These are phyloP conservation scores for Ashbya aceris DNA, from an alignment of 1,139 yeast genomes.

Conservation along the genomic window DNA sequence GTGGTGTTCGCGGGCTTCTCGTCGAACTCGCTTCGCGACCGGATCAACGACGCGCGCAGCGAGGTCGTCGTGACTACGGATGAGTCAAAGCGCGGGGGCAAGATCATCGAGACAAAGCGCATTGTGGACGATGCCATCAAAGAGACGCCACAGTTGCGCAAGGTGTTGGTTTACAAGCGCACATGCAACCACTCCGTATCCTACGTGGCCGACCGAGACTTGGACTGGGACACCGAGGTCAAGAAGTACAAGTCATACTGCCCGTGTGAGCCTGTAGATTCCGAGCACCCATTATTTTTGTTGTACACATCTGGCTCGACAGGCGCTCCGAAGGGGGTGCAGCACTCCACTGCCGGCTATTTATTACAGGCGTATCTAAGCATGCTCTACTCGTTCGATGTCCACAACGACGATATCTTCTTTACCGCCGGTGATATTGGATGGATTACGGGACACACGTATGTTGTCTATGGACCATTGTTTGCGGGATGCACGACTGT, in stretches of 20 bases:
- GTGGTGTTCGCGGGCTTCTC: slow-evolving; percentile 82
- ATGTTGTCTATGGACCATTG: slow-evolving; percentile 75
- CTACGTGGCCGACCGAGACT: slow-evolving; percentile 49
- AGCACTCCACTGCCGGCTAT: slow-evolving; percentile 77
- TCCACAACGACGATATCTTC: slow-evolving; percentile 59
- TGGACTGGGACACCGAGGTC: slow-evolving; percentile 77
- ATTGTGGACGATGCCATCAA: slow-evolving; percentile 75
- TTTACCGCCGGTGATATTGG: slow-evolving; percentile 87
- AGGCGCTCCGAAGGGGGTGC: slow-evolving; percentile 96
- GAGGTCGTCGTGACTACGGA: slow-evolving; percentile 69
- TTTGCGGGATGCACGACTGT: slow-evolving; percentile 72
- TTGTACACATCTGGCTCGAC: slow-evolving; percentile 95
- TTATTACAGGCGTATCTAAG: slow-evolving; percentile 61
- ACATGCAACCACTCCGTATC: slow-evolving; percentile 63
- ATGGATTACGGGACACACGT: slow-evolving; percentile 85
- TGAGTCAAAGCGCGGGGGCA: slow-evolving; percentile 76
- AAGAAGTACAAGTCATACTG: slow-evolving; percentile 66
- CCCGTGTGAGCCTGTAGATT: slow-evolving; percentile 77
- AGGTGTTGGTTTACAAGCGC: slow-evolving; percentile 64
- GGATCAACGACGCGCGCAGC: slow-evolving; percentile 70
- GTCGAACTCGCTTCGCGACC: slow-evolving; percentile 64
- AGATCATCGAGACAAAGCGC: slow-evolving; percentile 71
- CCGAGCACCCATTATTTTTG: slow-evolving; percentile 91
- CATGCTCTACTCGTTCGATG: slow-evolving; percentile 67
- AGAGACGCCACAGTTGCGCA: slow-evolving; percentile 56